These are phyloP conservation scores for Elongisporangium undulatum DNA, from an alignment of 352 stramenopile species.

Conservation along the genomic window DNA sequence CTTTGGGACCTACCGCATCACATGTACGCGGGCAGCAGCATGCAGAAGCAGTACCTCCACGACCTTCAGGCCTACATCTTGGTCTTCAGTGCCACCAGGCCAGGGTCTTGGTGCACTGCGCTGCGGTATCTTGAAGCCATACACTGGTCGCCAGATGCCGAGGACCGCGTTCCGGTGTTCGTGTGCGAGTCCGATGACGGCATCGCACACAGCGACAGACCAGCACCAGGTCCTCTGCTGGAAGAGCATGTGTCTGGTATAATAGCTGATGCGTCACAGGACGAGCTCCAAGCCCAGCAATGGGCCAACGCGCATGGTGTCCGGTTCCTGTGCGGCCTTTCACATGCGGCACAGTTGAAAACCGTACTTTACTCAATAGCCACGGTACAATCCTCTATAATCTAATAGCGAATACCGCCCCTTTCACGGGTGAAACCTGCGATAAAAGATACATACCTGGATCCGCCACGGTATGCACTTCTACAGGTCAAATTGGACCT, in stretches of 20 bases:
- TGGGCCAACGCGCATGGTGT: background rate
- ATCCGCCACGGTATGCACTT: background rate
- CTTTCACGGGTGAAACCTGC: too few relatives aligned
- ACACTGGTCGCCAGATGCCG: background rate
- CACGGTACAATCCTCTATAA: background rate
- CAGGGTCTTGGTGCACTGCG: conserved; percentile 21
- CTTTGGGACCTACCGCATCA: conserved; percentile 59
- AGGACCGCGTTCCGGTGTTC: background rate
- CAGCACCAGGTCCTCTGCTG: background rate
- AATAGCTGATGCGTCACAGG: background rate
- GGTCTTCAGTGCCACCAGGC: conserved; percentile 31
- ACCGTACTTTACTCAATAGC: background rate
- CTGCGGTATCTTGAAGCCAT: conserved; percentile 16
- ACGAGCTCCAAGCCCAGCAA: background rate
- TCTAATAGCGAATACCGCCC: background rate
- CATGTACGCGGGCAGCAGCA: conserved; percentile 36
- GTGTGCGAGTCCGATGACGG: background rate
- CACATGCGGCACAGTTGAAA: background rate
- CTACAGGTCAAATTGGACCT: background rate
- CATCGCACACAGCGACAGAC: background rate
- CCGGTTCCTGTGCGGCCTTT: background rate
- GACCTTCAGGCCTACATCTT: conserved; percentile 27
- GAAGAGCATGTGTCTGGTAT: background rate
- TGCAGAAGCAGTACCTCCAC: conserved; percentile 40
- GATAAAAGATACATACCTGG: too few relatives aligned